phyloP scores from a whole-genome alignment of 1,139 yeast species.

The Lodderomyces theae region DNA sequence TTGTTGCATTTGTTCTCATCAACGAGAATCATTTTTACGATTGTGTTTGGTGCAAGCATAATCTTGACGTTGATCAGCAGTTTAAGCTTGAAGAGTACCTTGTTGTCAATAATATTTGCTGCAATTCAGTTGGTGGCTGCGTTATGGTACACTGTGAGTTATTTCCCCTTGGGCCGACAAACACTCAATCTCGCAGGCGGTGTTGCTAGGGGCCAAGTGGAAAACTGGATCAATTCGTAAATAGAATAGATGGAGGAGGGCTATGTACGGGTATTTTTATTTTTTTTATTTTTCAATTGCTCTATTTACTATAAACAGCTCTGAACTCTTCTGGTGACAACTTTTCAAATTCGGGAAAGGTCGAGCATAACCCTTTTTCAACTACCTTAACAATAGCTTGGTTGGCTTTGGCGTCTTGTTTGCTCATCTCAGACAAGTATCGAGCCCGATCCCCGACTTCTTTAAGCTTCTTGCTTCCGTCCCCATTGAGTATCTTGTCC shows the following conservation, averaged over 20 bases:
- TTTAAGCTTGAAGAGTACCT: slow-evolving; percentile 43
- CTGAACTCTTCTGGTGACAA: slow-evolving; percentile 13
- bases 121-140: slow-evolving; percentile 51
- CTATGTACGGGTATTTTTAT: too few relatives aligned
- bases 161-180: slow-evolving; percentile 60
- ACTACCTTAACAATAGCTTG: slow-evolving; percentile 47
- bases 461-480: slow-evolving; percentile 18
- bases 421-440: slow-evolving; percentile 24
- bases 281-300: neutral
- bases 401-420: slow-evolving; percentile 29
- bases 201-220: slow-evolving; percentile 58
- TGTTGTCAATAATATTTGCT: slow-evolving; percentile 52
- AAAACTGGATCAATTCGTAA: slow-evolving; percentile 51
- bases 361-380: slow-evolving; percentile 36
- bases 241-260: neutral
- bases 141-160: slow-evolving; percentile 58
- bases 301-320: slow-evolving; percentile 15
- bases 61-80: slow-evolving; percentile 48
- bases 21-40: slow-evolving; percentile 51
- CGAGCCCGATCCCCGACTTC: slow-evolving; percentile 26
- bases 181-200: slow-evolving; percentile 52
- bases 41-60: slow-evolving; percentile 49
- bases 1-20: slow-evolving; percentile 47
- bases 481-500: slow-evolving; percentile 25
- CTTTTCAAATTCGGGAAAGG: slow-evolving; percentile 32